Conservation (phyloP, 2,329 filamentous ascomycete species). For the Cordyceps tenuipes region DNA sequence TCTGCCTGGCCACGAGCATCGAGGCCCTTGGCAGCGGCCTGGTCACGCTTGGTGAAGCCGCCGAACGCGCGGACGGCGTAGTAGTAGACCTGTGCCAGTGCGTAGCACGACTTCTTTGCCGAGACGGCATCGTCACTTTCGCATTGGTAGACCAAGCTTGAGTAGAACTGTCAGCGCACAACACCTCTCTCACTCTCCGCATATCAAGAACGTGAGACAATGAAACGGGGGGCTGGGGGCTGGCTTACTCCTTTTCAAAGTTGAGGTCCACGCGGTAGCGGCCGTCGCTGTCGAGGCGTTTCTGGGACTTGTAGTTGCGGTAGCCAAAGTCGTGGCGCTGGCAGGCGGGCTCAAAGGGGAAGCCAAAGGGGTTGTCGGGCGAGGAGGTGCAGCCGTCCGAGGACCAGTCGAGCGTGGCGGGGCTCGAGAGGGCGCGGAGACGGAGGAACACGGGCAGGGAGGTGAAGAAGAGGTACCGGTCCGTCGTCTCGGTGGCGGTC, state of each 20-base stretch:
- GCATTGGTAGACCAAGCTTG: slow-evolving; percentile 25
- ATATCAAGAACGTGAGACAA: too few relatives aligned
- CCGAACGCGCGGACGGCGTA: slow-evolving; percentile 24
- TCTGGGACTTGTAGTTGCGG: slow-evolving; percentile 25
- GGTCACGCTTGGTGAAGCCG: slow-evolving; percentile 9
- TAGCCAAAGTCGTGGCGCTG: slow-evolving; percentile 37
- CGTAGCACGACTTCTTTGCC: slow-evolving; percentile 17
- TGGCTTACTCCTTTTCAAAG: slow-evolving; percentile 27
- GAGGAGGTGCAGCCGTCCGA: slow-evolving; percentile 19
- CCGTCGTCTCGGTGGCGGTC: background rate
- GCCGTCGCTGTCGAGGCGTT: slow-evolving; percentile 30
- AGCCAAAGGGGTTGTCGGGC: slow-evolving; percentile 20
- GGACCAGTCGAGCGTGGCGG: slow-evolving; percentile 14
- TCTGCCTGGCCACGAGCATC: slow-evolving; percentile 9
- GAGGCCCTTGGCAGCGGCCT: background rate
- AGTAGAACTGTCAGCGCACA: background rate
- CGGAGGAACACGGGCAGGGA: background rate
- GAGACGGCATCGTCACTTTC: slow-evolving; percentile 1
- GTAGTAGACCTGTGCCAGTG: slow-evolving; percentile 26
- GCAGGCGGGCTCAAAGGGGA: slow-evolving; percentile 23
- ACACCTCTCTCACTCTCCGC: too few relatives aligned
- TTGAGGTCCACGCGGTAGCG: slow-evolving; percentile 34
- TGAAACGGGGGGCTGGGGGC: too few relatives aligned
- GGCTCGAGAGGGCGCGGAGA: background rate
- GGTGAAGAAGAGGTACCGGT: slow-evolving; percentile 6